A percentile compares a stretch with the other conserved stretches of the same genome.
These are phyloP conservation scores for Magnusiomyces clavatus DNA, from an alignment of 1,139 yeast genomes.

Conservation along the genomic window DNA sequence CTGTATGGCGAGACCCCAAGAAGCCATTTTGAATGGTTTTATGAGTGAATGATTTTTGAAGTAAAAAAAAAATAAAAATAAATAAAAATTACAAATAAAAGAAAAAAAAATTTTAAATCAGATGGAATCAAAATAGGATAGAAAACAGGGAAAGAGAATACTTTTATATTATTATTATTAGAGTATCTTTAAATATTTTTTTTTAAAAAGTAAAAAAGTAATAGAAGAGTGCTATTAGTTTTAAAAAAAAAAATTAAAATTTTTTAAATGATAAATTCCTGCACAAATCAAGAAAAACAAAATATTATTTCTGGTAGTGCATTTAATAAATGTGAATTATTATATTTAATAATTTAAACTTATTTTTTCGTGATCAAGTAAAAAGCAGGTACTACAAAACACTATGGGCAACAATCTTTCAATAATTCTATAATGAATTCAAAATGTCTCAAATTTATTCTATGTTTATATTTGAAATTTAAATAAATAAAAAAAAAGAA, in stretches of 20 bases:
- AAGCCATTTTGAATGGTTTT: not conserved
- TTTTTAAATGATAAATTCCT: not conserved
- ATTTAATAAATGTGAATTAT: too few relatives aligned
- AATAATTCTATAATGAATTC: too few relatives aligned
- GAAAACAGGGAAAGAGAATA: not conserved
- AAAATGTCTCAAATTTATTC: too few relatives aligned
- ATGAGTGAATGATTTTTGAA: not conserved
- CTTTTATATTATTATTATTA: not conserved
- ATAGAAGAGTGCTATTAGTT: not conserved
- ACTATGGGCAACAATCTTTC: too few relatives aligned
- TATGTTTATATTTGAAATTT: too few relatives aligned
- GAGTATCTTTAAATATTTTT: not conserved
- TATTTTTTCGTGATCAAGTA: not conserved
- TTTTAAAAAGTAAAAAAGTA: not conserved
- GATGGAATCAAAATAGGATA: not conserved
- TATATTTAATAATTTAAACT: not conserved
- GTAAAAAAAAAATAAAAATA: not conserved
- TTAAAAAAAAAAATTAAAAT: not conserved
- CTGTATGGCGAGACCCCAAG: constrained; percentile 9
- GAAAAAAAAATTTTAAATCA: too few relatives aligned
- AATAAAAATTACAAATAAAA: not conserved
- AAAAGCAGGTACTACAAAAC: too few relatives aligned
- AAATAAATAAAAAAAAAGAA: too few relatives aligned
- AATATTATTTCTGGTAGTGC: not conserved
- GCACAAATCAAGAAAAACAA: not conserved